Base-by-base conservation (phyloP, 1,139 yeast genomes). In the Debaryomyces udenii region DNA sequence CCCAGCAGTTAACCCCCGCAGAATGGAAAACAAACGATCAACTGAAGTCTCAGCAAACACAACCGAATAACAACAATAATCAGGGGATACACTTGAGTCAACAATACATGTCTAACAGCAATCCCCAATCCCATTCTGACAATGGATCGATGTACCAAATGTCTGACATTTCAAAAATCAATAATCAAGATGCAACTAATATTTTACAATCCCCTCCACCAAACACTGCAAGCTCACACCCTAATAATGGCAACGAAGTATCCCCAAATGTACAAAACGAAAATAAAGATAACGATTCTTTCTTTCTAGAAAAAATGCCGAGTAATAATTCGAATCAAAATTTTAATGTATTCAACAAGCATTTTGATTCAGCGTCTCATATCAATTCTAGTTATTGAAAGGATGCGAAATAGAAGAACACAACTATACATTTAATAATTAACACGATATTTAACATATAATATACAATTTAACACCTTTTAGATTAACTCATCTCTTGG, bases 1-100 rank as follows among this genome's bases (percentile, higher is more conserved):
- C 90, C 37, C 58, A 59, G 26, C 55, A 44, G 40, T 48, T 60
- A 14, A 46, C 53, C 11, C 65, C 66, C 9, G 53, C 64, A 2
- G 64, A 63, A 47, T 63, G 68, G 68, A 58, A 49, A 40, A 41
- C 35, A 10, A 28, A 33, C 17, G 31, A 28, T 33, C 24, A 23
- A 18, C 40, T 27, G 40, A 34, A 33, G 15, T 30, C 35, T 31
- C 13, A 35, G 23, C 31, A 35, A 22, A 15, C 11, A 9, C 38
- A 23, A n/a, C 3, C 31, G 18, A 22, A 9, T n/a, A 18, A 20
- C 15, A 17, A 28, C 9, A 35, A 22, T 11, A 26, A 16, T 11
- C 35, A 29, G 13, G 39, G 29, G 9, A 36, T 29, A 10, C 39
- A 36, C 2, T 27, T 36, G 15, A 20, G 26, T 23, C 35, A 29